Conservation (phyloP, 2,329 filamentous ascomycete genomes). For the Diaporthe nobilis region DNA sequence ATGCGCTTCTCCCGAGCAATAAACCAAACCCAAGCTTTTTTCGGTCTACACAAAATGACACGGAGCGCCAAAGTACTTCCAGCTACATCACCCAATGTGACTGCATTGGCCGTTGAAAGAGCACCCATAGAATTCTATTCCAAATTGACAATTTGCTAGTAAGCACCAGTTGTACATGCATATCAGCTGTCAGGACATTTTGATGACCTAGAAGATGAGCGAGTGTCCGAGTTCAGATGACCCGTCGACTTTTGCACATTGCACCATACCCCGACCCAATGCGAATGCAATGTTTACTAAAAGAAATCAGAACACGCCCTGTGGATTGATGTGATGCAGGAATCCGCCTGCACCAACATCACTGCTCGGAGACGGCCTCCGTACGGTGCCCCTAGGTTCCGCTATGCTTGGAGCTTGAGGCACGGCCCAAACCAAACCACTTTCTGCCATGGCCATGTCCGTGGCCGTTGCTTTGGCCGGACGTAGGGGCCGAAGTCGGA, state of each 20-base stretch:
- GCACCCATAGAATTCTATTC: neutral
- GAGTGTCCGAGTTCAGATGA: neutral
- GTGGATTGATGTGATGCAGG: too few species aligned
- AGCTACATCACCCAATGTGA: neutral
- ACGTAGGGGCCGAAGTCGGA: neutral
- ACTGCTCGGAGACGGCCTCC: neutral
- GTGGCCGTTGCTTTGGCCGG: slow-evolving; percentile 10
- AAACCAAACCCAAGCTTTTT: neutral
- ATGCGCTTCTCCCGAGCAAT: neutral
- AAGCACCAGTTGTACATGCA: neutral
- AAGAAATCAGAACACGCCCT: neutral
- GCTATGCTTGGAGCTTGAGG: slow-evolving; percentile 31
- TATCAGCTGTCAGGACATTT: too few species aligned
- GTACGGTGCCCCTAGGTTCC: slow-evolving; percentile 10
- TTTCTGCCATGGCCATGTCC: slow-evolving; percentile 37
- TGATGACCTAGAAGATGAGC: too few species aligned
- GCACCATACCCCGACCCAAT: neutral
- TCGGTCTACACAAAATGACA: neutral
- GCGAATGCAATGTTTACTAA: neutral
- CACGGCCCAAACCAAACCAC: slow-evolving; percentile 38
- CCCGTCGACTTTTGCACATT: neutral
- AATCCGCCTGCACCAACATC: neutral
- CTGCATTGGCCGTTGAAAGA: neutral
- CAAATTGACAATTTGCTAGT: neutral
- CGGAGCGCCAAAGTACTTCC: neutral